phyloP scores from a whole-genome alignment of 768 basidiomycete species.

The Collybiopsis confluens region DNA sequence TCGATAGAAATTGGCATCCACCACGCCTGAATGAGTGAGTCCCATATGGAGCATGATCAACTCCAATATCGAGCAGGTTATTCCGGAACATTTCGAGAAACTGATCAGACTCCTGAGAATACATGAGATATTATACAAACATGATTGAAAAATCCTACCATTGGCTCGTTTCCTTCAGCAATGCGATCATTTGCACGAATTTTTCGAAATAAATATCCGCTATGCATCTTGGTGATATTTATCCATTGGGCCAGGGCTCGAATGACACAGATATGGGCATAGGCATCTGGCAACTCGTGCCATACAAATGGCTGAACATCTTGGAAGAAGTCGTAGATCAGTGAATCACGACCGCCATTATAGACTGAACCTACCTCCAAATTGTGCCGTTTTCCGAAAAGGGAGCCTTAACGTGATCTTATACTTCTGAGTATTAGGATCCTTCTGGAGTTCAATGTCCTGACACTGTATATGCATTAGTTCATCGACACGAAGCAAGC shows the following conservation, averaged over 20 bases:
- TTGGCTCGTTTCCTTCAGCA: slow-evolving; percentile 12
- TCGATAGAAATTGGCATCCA: slow-evolving; percentile 25
- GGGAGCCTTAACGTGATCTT: slow-evolving; percentile 22
- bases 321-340: no score
- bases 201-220: slow-evolving; percentile 29
- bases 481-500: no score
- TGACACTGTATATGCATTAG: no score
- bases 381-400: slow-evolving; percentile 25
- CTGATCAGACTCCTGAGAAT: slow-evolving; percentile 15
- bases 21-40: slow-evolving; percentile 25
- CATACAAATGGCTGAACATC: slow-evolving; percentile 28
- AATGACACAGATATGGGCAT: slow-evolving; percentile 30
- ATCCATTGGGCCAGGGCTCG: slow-evolving; percentile 29
- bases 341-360: no score
- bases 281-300: slow-evolving; percentile 15
- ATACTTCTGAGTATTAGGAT: no score
- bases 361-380: slow-evolving; percentile 19
- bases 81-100: slow-evolving; percentile 22
- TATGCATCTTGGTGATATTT: slow-evolving; percentile 10
- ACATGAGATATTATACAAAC: background rate
- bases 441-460: no score
- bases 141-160: slow-evolving; percentile 17
- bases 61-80: slow-evolving; percentile 22
- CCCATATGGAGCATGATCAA: slow-evolving; percentile 21
- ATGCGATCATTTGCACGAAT: slow-evolving; percentile 25